phyloP scores from a whole-genome alignment of 2,329 filamentous ascomycete species.

The Fusarium falciforme region DNA sequence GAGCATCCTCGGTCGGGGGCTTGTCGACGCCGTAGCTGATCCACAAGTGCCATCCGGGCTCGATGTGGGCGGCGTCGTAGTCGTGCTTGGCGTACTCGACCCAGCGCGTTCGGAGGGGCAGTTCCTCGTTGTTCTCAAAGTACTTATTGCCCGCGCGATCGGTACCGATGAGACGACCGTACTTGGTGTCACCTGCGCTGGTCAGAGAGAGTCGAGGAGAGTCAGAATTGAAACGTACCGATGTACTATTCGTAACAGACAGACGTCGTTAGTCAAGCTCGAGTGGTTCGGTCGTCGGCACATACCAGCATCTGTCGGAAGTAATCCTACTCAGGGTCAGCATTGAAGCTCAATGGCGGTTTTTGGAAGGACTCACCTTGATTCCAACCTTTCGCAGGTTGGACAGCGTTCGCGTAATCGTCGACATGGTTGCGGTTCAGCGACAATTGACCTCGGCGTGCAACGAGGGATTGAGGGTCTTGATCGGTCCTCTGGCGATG shows the following conservation, averaged over 20 bases:
- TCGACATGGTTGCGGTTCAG: constrained; percentile 79
- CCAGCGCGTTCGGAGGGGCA: constrained; percentile 96
- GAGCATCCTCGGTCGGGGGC: constrained; percentile 80
- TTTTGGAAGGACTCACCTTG: constrained; percentile 69
- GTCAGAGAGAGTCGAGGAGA: constrained; percentile 9
- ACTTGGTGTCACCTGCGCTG: constrained; percentile 91
- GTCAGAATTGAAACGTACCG: constrained; percentile 52
- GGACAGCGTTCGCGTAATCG: constrained; percentile 83
- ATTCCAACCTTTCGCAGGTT: constrained; percentile 90
- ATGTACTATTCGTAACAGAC: constrained; percentile 61
- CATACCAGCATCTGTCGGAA: constrained; percentile 93
- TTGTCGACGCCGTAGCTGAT: constrained; percentile 93
- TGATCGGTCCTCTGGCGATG: constrained; percentile 16
- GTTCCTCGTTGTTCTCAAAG: constrained; percentile 95
- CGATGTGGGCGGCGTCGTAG: constrained; percentile 84
- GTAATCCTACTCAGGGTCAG: constrained; percentile 73
- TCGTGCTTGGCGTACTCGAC: constrained; percentile 95
- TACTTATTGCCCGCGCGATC: constrained; percentile 98
- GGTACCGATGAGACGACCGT: constrained; percentile 83
- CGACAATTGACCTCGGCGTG: constrained; percentile 44
- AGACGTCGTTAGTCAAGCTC: constrained; percentile 38
- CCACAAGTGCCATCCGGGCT: constrained; percentile 98
- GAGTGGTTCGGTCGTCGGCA: constrained; percentile 44
- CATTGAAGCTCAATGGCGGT: constrained; percentile 7
- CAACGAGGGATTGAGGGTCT: constrained; percentile 23